Evolutionary conservation across 106 monocot genomes (phyloP).

Genomic region (Acorus gramineus): DNA sequence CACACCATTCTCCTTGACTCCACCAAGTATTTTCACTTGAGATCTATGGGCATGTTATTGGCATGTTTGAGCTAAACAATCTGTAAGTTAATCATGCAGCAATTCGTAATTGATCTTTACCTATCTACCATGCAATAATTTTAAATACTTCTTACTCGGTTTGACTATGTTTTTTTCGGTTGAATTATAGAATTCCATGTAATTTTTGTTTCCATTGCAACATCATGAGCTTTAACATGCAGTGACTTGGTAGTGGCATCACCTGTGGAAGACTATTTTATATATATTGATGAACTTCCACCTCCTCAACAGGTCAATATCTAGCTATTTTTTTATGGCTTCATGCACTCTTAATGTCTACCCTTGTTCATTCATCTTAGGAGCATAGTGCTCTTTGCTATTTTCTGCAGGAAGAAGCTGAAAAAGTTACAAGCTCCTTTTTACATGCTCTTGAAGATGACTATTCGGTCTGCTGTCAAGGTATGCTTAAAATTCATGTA

Average conservation of each 20-base stretch:
- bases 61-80: conserved; percentile 99
- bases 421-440: conserved; percentile 43
- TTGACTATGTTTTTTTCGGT: too few species aligned
- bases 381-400: neutral
- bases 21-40: conserved; percentile 87
- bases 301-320: conserved; percentile 45
- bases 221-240: conserved; percentile 10
- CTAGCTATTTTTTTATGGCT: neutral
- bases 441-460: conserved; percentile 80
- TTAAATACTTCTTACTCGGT: too few species aligned
- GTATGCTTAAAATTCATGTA: conserved; percentile 12
- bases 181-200: too few species aligned
- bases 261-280: conserved; percentile 89
- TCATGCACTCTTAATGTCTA: too few species aligned
- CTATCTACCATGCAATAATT: too few species aligned
- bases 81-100: conserved; percentile 62
- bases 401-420: conserved; percentile 58
- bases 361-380: too few species aligned
- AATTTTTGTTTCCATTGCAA: too few species aligned
- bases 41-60: conserved; percentile 95
- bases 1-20: conserved; percentile 33
- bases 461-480: conserved; percentile 72
- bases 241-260: conserved; percentile 96
- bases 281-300: conserved; percentile 84
- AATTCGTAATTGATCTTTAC: too few species aligned